Evolutionary conservation across 805 yeast genomes (phyloP).

Genomic region (Saturnispora bothae): DNA sequence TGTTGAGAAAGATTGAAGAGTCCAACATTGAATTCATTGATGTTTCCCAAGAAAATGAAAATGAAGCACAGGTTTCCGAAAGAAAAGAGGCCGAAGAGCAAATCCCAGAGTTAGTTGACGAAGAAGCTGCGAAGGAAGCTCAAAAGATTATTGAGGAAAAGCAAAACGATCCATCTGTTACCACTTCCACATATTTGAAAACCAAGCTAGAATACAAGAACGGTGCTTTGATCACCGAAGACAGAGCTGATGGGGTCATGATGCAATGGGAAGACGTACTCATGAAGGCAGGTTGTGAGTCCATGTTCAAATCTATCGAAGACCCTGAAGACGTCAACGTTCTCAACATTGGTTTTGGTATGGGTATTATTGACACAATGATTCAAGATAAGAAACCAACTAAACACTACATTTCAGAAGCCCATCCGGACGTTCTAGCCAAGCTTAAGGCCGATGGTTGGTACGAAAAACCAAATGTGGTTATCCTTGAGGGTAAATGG

Average conservation of each 20-base stretch:
- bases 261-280: slow-evolving; percentile 90
- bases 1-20: slow-evolving; percentile 62
- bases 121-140: slow-evolving; percentile 12
- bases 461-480: slow-evolving; percentile 65
- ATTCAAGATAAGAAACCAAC: slow-evolving; percentile 50
- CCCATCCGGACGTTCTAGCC: slow-evolving; percentile 81
- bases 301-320: slow-evolving; percentile 43
- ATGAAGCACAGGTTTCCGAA: slow-evolving; percentile 12
- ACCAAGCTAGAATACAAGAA: slow-evolving; percentile 60
- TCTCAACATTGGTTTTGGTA: slow-evolving; percentile 87
- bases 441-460: slow-evolving; percentile 71
- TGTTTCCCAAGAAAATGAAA: slow-evolving; percentile 16
- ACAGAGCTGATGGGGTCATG: slow-evolving; percentile 84
- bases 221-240: slow-evolving; percentile 60
- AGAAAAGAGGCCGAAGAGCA: slow-evolving; percentile 14
- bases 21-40: slow-evolving; percentile 51
- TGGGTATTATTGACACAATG: slow-evolving; percentile 88
- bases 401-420: slow-evolving; percentile 82
- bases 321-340: slow-evolving; percentile 35
- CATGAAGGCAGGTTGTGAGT: slow-evolving; percentile 72
- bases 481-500: slow-evolving; percentile 83
- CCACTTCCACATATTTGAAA: slow-evolving; percentile 52
- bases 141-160: slow-evolving; percentile 17
- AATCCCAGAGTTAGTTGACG: slow-evolving; percentile 14
- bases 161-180: slow-evolving; percentile 46